Conservation (phyloP, 2,329 filamentous ascomycete genomes). For the Chaetomiaceae sp. region DNA sequence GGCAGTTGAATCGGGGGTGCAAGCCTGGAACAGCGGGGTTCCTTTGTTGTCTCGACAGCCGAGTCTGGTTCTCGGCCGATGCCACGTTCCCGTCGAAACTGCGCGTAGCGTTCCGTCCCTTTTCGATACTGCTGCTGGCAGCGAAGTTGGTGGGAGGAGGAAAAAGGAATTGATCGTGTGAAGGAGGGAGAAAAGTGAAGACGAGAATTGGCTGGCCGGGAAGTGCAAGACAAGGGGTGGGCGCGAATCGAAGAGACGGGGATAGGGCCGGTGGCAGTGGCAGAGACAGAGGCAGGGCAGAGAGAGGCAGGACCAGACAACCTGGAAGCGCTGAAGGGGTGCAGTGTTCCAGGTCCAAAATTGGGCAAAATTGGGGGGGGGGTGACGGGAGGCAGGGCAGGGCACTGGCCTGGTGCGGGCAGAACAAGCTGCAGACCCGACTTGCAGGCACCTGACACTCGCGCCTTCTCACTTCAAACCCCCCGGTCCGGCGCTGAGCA, state of each 20-base stretch:
- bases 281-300: neutral
- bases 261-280: conserved; percentile 10
- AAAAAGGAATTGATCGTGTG: conserved; percentile 1
- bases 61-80: conserved; percentile 13
- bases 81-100: conserved; percentile 9
- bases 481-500: conserved; percentile 2
- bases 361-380: conserved; percentile 10
- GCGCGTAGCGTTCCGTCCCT: neutral
- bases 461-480: conserved; percentile 1
- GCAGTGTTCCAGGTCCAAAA: neutral
- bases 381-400: neutral
- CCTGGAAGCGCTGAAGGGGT: conserved; percentile 16
- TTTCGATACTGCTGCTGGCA: neutral
- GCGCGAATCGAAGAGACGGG: conserved; percentile 8
- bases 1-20: neutral
- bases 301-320: too few species aligned
- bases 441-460: conserved; percentile 1
- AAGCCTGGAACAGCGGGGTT: conserved; percentile 12
- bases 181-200: conserved; percentile 6
- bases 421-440: conserved; percentile 1
- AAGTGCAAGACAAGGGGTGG: conserved; percentile 15
- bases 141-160: neutral
- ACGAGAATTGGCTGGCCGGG: conserved; percentile 8
- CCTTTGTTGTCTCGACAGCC: conserved; percentile 19
- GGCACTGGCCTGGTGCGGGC: conserved; percentile 6